Conservation (phyloP, 257 asterid species). For the Capsicum baccatum region DNA sequence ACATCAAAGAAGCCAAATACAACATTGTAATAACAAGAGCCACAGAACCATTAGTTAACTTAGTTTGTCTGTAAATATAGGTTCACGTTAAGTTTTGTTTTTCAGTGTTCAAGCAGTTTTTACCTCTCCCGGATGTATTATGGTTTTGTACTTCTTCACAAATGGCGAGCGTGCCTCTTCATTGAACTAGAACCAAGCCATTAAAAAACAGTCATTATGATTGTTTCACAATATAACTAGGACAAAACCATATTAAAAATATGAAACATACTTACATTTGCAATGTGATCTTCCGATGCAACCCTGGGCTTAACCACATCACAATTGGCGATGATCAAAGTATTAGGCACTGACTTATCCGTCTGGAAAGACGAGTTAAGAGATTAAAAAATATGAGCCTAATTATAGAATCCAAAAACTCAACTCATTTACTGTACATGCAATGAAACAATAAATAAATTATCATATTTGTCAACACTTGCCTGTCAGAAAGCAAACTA, state of each 20-base stretch:
- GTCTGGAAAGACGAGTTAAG: constrained; percentile 54
- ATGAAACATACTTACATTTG: constrained; percentile 56
- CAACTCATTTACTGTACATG: not conserved
- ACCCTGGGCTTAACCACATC: constrained; percentile 95
- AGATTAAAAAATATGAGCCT: not conserved
- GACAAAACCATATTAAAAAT: constrained; percentile 24
- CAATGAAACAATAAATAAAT: constrained; percentile 19
- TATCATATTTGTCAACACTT: not conserved
- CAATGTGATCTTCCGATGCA: constrained; percentile 83
- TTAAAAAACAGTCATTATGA: constrained; percentile 27
- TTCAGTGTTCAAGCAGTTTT: not conserved
- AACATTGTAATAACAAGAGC: not conserved
- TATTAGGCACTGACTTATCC: constrained; percentile 92
- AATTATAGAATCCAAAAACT: not conserved
- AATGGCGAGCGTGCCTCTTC: constrained; percentile 97
- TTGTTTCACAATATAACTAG: not conserved
- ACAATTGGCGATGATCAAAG: constrained; percentile 88
- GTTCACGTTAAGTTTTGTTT: not conserved
- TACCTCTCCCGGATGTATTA: constrained; percentile 99
- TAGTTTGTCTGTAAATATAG: not conserved
- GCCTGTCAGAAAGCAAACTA: constrained; percentile 6
- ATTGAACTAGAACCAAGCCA: constrained; percentile 66
- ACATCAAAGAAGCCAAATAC: not conserved
- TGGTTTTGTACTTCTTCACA: constrained; percentile 93
- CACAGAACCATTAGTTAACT: not conserved